Conservation (phyloP, 1,284 basidiomycete species). For the Pseudozyma flocculosa region DNA sequence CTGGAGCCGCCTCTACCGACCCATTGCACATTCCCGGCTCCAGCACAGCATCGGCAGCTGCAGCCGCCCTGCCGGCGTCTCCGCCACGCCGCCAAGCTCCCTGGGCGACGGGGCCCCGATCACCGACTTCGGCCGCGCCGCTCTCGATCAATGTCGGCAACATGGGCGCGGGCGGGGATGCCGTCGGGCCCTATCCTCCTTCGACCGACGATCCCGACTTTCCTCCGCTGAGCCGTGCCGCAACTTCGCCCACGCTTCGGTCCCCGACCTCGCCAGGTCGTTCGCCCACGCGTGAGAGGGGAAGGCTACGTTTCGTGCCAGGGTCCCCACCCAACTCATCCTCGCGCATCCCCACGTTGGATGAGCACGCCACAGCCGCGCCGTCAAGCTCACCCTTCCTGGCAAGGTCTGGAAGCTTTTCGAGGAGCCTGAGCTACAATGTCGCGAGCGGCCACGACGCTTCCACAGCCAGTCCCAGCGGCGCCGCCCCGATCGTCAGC, state of each 20-base stretch:
- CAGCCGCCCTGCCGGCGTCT: background rate
- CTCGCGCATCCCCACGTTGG: background rate
- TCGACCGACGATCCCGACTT: conserved; percentile 21
- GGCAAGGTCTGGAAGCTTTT: conserved; percentile 15
- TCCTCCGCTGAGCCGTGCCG: conserved; percentile 26
- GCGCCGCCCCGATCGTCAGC: conserved; percentile 20
- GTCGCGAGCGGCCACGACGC: conserved; percentile 16
- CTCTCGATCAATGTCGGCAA: conserved; percentile 40
- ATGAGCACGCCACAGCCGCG: background rate
- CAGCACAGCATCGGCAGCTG: background rate
- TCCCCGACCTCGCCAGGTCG: conserved; percentile 19
- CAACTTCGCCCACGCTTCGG: conserved; percentile 13
- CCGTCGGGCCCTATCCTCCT: conserved; percentile 3
- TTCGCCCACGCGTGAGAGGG: conserved; percentile 12
- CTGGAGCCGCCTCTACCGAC: too few relatives aligned
- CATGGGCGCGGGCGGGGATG: conserved; percentile 41
- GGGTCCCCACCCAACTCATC: background rate
- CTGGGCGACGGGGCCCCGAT: background rate
- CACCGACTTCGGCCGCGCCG: background rate
- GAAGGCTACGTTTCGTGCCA: conserved; percentile 22
- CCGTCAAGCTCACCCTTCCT: too few relatives aligned
- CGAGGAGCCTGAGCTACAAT: conserved; percentile 34
- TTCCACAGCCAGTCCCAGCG: conserved; percentile 15
- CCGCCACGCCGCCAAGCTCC: background rate
- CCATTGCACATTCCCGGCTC: too few relatives aligned